These are phyloP conservation scores for Fusarium udum DNA, from an alignment of 2,329 filamentous ascomycete genomes.

Conservation along the genomic window DNA sequence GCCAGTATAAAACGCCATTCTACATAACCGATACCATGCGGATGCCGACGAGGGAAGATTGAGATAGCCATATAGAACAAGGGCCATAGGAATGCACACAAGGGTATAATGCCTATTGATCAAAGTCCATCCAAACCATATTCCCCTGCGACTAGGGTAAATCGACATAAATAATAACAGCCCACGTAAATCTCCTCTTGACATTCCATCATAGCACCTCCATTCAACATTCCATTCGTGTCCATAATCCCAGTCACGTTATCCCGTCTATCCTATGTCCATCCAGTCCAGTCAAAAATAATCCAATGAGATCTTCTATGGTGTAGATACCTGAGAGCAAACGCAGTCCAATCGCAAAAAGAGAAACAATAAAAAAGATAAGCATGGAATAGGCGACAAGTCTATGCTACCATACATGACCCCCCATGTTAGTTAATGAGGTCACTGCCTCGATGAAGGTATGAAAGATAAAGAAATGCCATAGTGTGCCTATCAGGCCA, in stretches of 20 bases:
- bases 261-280: slow-evolving; percentile 37
- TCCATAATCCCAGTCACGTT: slow-evolving; percentile 14
- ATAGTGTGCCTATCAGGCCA: slow-evolving; percentile 1
- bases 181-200: slow-evolving; percentile 16
- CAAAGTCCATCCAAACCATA: slow-evolving; percentile 32
- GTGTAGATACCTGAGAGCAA: slow-evolving; percentile 19
- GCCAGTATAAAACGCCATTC: slow-evolving; percentile 7
- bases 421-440: slow-evolving; percentile 1
- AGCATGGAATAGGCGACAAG: slow-evolving; percentile 7
- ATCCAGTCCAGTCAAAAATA: slow-evolving; percentile 3
- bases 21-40: slow-evolving; percentile 13
- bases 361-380: slow-evolving; percentile 8
- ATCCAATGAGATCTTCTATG: slow-evolving; percentile 34
- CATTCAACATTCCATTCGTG: slow-evolving; percentile 34
- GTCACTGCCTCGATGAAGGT: background rate
- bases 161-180: slow-evolving; percentile 18
- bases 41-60: background rate
- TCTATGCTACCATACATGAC: slow-evolving; percentile 29
- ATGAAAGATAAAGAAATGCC: slow-evolving; percentile 9
- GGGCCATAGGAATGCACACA: slow-evolving; percentile 40
- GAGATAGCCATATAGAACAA: slow-evolving; percentile 15
- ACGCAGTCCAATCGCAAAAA: slow-evolving; percentile 7
- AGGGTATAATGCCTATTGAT: slow-evolving; percentile 48
- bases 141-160: slow-evolving; percentile 22
- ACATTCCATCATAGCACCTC: slow-evolving; percentile 28